Evolutionary conservation across 495 filamentous ascomycete genomes (phyloP), one percentile per base, ranked within the genome.

Genomic region (Hyphodiscus hymeniophilus): DNA sequence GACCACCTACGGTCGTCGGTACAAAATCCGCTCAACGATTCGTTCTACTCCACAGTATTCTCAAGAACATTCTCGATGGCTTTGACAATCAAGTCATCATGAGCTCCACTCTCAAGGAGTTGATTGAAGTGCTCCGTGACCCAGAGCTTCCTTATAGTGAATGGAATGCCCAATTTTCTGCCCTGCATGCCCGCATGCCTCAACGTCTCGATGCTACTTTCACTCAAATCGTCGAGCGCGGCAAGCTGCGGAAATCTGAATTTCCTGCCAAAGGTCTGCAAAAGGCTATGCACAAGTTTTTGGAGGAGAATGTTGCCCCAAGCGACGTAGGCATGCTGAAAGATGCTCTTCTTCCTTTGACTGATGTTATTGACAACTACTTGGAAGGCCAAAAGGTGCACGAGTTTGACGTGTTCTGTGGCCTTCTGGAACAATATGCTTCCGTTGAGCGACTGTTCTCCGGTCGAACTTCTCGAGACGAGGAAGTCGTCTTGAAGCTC

Each of bases 21-120:
- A 89, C 63, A 72, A 99, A 97, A 73, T 87, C 94, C 35, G 81
- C 91, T 10, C 92, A 99, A 72, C 72, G 78, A 44, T 96, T 95
- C 66, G 66, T 77, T 15, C 70, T 88, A 23, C 74, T 91, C 8
- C 77, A 82, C 66, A 80, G 72, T 65, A 85, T 88, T 48, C 77
- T 99, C 24, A 70, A 78, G 61, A 89, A 97, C 65, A 97, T 97
- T 52, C 76, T 99, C 40, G 74, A 82, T 60, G 92, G 92, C 40
- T 99, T 84, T 64, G 92, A 99, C 65, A 99, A 99, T 74, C 89
- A 94, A 61, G 82, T 96, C 43, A 89, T 96, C 65, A 95, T 99
- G 94, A 74, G 76, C 30, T 65, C 77, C 47, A 92, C 88, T 7
- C 72, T 99, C 30, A 91, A 89, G 70, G 87, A 92, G 56, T 75